Conservation (phyloP, 257 asterid genomes). For the Solanum okadae region DNA sequence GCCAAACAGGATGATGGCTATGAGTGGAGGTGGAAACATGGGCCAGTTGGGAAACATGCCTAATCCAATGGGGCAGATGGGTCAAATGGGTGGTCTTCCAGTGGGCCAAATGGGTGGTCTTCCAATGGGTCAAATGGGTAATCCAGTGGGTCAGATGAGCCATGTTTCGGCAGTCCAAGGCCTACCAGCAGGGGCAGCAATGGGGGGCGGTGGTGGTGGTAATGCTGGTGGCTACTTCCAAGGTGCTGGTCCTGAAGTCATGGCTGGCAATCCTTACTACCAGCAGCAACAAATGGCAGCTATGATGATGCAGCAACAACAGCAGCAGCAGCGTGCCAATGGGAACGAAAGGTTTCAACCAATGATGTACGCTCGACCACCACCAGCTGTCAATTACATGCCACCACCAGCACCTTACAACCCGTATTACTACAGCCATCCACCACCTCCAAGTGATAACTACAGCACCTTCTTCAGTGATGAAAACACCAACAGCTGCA, state of each 20-base stretch:
- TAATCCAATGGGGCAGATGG: slow-evolving; percentile 32
- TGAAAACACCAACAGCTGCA: slow-evolving; percentile 21
- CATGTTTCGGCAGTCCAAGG: slow-evolving; percentile 66
- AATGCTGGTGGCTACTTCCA: slow-evolving; percentile 37
- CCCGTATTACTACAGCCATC: slow-evolving; percentile 8
- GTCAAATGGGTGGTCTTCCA: slow-evolving; percentile 15
- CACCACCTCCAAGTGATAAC: slow-evolving; percentile 6
- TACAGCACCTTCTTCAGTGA: slow-evolving; percentile 13
- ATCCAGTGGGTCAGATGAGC: slow-evolving; percentile 49
- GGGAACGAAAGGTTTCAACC: slow-evolving; percentile 97
- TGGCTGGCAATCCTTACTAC: slow-evolving; percentile 51
- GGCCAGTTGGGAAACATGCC: slow-evolving; percentile 42
- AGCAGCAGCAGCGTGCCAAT: slow-evolving; percentile 41
- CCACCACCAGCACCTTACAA: slow-evolving; percentile 54
- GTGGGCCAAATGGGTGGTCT: slow-evolving; percentile 19
- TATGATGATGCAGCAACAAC: slow-evolving; percentile 45
- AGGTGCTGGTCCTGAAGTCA: slow-evolving; percentile 41
- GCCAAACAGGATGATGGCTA: slow-evolving; percentile 71
- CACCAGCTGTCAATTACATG: slow-evolving; percentile 82
- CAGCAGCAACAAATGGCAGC: slow-evolving; percentile 80
- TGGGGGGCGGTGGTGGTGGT: slow-evolving; percentile 30
- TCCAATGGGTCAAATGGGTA: slow-evolving; percentile 16
- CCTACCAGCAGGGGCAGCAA: slow-evolving; percentile 34
- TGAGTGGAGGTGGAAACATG: slow-evolving; percentile 43
- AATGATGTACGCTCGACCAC: slow-evolving; percentile 96